These are phyloP conservation scores for Xylogone sp. DNA, from an alignment of 2,329 filamentous ascomycete species.

Conservation along the genomic window DNA sequence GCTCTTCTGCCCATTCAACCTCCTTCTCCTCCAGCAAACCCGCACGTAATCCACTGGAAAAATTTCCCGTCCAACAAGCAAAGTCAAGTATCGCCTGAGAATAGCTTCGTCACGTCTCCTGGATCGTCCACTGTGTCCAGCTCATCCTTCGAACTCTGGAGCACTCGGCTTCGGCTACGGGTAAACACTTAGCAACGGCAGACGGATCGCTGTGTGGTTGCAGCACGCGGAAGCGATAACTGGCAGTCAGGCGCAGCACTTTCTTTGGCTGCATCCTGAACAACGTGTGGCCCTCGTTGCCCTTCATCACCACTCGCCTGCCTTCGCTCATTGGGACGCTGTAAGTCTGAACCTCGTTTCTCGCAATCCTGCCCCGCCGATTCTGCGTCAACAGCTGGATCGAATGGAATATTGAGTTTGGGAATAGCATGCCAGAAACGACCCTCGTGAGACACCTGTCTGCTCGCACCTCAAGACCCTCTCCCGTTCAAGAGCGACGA, in stretches of 20 bases:
- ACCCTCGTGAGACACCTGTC: background rate
- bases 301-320: background rate
- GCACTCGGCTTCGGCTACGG: background rate
- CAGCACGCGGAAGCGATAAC: background rate
- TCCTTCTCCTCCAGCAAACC: background rate
- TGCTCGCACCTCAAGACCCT: background rate
- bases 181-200: background rate
- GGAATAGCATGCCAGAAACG: background rate
- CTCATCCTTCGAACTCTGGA: background rate
- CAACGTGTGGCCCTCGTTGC: background rate
- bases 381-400: background rate
- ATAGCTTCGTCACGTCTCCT: no score
- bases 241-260: background rate
- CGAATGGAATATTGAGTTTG: background rate
- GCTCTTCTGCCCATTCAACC: background rate
- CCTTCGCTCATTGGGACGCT: background rate
- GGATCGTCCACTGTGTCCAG: no score
- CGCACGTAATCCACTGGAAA: background rate
- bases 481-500: conserved; percentile 9
- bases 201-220: background rate
- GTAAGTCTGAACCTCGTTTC: background rate
- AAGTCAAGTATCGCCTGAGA: no score
- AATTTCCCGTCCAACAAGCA: background rate
- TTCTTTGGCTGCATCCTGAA: background rate
- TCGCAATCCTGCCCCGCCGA: background rate